Evolutionary conservation across 768 basidiomycete genomes (phyloP), one percentile per base, ranked within the genome.

Genomic region (Rhizopogon salebrosus): DNA sequence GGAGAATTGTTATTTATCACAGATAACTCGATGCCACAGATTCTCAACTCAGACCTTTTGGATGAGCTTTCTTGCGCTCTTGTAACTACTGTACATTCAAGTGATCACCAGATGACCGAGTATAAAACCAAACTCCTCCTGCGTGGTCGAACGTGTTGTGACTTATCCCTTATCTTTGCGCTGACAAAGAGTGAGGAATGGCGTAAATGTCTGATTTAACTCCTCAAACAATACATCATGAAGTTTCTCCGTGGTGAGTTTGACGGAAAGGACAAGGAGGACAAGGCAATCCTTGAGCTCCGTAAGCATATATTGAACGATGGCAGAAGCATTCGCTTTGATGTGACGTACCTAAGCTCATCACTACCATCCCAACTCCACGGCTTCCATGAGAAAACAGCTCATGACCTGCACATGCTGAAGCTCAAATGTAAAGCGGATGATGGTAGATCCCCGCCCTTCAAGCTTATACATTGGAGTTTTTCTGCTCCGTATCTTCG

Each of bases 391-490:
- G 20, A 14, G 11, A 11, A 27, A 14, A n/a, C 16, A 4, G 46
- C 48, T 37, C 52, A 36, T 26, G 6, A 50, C n/a, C 27, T 53
- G 22, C 29, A 37, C 11, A 37, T 36, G 3, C 27, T 53, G 34
- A 38, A 48, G 20, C 52, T 53, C 24, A 39, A 50, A 23, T 53
- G 52, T 13, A 37, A 48, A 27, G 35, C 37, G 27, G 52, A 53
- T 8, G 45, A 53, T 38, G 52, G 52, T 16, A 26, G 39, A 20
- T 22, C 20, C 27, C 38, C 27, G 8, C 20, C 3, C 36, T n/a
- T 2, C 35, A 51, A 31, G 13, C 40, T 41, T 29, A 22, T 51
- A 10, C 38, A 27, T 22, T 51, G 38, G 38, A 51, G 41, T 7
- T 41, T 51, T 26, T 10, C 29, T 43, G 50, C 50, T 29, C 39